Base-by-base conservation (phyloP, 164 flowering plant species). In the Platanus orientalis region DNA sequence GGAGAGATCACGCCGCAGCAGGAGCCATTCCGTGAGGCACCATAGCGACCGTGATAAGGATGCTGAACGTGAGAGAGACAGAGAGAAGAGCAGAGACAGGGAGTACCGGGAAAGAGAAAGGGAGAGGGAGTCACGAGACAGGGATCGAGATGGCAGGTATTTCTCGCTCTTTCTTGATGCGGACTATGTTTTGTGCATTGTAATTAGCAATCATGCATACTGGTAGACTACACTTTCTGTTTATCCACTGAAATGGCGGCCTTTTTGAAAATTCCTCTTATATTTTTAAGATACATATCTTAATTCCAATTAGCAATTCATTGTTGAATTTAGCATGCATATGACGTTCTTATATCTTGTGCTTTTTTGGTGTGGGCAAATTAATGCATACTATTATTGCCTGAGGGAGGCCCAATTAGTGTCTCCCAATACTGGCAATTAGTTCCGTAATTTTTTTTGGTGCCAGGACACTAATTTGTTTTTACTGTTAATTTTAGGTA, bases 61-160 rank as follows among this genome's bases (percentile, higher is more conserved):
- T 27, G 58, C n/a, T n/a, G 74, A 70, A n/a, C 66, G 44, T 1
- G 66, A 80, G 47, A 73, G 54, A 60, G 78, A 68, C 25, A 69
- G 74, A 50, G 89, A 81, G 75, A 69, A 27, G 69, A 75, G 75
- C 61, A 72, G 54, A 50, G 76, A 74, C 16, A 64, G 67, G 71
- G 85, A 86, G 42, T 1, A 0, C 30, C 66, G 44, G 52, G 88
- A 81, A 61, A 73, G 73, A 57, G 84, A 70, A 62, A 82, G 54
- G 47, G 88, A 83, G 48, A 75, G 76, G 66, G 88, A 77, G 24
- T 24, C 62, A 26, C 68, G 79, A 64, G 86, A 78, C 12, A 72
- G 80, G 25, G 88, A 81, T 20, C 83, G 78, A 57, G 92, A 82
- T 52, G 73, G 64, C 82, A 90, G 97, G 97, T 90, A 86, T 69